Conservation (phyloP, 805 yeast genomes). For the Kluyveromyces starmeri region DNA sequence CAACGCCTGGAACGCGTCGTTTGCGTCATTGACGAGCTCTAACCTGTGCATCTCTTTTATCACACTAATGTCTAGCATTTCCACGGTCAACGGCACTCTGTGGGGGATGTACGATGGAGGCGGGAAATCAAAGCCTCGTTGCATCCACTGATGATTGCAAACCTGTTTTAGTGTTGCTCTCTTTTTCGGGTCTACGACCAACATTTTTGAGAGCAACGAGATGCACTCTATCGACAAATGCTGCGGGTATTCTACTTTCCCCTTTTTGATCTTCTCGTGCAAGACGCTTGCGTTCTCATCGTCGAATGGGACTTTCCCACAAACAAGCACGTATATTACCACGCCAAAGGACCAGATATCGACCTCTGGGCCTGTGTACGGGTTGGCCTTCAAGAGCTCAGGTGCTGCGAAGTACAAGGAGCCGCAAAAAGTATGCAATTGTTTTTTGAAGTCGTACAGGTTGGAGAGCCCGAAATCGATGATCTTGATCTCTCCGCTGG, state of each 20-base stretch:
- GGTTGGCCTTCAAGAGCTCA: conserved; percentile 83
- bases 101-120: conserved; percentile 67
- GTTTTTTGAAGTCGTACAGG: conserved; percentile 58
- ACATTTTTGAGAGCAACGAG: conserved; percentile 74
- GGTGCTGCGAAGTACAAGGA: conserved; percentile 98
- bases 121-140: conserved; percentile 69
- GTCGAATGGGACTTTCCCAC: conserved; percentile 98
- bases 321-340: conserved; percentile 85
- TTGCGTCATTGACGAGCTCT: conserved; percentile 64
- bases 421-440: conserved; percentile 92
- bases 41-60: conserved; percentile 66
- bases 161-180: conserved; percentile 78
- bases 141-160: conserved; percentile 90
- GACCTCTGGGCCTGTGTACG: conserved; percentile 93
- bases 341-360: conserved; percentile 99
- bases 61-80: conserved; percentile 40
- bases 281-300: conserved; percentile 86
- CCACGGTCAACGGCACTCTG: conserved; percentile 54
- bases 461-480: conserved; percentile 96
- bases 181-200: conserved; percentile 78
- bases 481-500: conserved; percentile 87
- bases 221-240: conserved; percentile 73
- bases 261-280: conserved; percentile 89
- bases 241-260: conserved; percentile 84
- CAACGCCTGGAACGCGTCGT: conserved; percentile 48